Evolutionary conservation across 2,329 filamentous ascomycete genomes (phyloP).

Genomic region (Clonostachys rosea): DNA sequence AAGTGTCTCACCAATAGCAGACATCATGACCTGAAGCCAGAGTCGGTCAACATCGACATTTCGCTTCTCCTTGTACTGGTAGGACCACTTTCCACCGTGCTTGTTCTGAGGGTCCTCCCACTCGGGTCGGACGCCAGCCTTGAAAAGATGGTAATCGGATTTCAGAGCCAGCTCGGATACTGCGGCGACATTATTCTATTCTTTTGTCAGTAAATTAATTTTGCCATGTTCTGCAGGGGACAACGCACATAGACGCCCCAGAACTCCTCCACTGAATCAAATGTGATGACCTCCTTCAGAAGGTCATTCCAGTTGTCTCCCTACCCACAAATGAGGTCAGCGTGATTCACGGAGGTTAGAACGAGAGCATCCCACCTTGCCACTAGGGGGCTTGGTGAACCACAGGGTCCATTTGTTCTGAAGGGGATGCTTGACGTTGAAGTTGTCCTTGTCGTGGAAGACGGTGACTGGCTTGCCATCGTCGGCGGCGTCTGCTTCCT

Average conservation of each 20-base stretch:
- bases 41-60: constrained; percentile 87
- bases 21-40: constrained; percentile 96
- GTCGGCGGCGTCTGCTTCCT: constrained; percentile 38
- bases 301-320: constrained; percentile 99
- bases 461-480: constrained; percentile 75
- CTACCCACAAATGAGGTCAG: constrained; percentile 33
- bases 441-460: constrained; percentile 98
- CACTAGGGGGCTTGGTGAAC: constrained; percentile 97
- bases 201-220: constrained; percentile 5
- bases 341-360: constrained; percentile 9
- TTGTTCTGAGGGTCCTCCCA: constrained; percentile 99
- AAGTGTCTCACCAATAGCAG: constrained; percentile 94
- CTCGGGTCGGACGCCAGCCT: constrained; percentile 91
- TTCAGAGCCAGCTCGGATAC: constrained; percentile 95
- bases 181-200: constrained; percentile 94
- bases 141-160: constrained; percentile 99
- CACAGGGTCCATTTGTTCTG: constrained; percentile 98
- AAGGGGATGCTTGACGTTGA: constrained; percentile 98
- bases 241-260: constrained; percentile 88
- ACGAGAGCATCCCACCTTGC: constrained; percentile 61
- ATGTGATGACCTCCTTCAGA: constrained; percentile 96
- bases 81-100: constrained; percentile 98
- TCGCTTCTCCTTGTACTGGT: constrained; percentile 95
- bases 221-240: neutral
- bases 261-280: constrained; percentile 98